These are phyloP conservation scores for Zasmidium angulare DNA, from an alignment of 2,329 filamentous ascomycete species.

Conservation along the genomic window DNA sequence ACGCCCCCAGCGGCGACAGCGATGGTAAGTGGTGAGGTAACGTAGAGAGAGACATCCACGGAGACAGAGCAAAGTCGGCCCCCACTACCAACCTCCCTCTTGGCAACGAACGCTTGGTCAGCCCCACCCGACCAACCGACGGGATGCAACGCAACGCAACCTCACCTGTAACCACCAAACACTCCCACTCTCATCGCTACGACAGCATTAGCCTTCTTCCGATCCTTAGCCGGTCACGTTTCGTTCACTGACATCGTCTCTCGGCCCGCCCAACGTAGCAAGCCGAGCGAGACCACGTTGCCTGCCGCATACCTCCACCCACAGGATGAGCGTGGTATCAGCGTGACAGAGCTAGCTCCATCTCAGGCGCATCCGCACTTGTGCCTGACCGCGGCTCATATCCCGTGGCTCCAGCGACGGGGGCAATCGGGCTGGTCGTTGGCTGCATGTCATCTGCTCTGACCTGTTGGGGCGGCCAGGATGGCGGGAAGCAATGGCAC, in stretches of 20 bases:
- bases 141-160: not conserved
- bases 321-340: conserved; percentile 7
- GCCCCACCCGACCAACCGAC: no score
- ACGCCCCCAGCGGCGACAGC: conserved; percentile 9
- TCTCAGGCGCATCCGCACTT: conserved; percentile 10
- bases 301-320: not conserved
- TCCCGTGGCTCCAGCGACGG: not conserved
- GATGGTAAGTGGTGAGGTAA: conserved; percentile 8
- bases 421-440: not conserved
- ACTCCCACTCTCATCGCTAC: not conserved
- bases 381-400: conserved; percentile 1
- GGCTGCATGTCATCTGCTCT: not conserved
- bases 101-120: no score
- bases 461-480: conserved; percentile 25
- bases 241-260: not conserved
- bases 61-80: not conserved
- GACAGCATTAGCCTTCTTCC: not conserved
- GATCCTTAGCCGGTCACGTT: not conserved
- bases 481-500: conserved; percentile 45
- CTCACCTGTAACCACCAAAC: not conserved
- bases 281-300: not conserved
- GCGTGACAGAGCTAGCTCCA: conserved; percentile 13
- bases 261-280: not conserved
- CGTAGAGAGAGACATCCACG: not conserved
- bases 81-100: no score